Evolutionary conservation across 495 filamentous ascomycete species (phyloP), one percentile per base, ranked within the genome.

Genomic region (Zalerion maritima): DNA sequence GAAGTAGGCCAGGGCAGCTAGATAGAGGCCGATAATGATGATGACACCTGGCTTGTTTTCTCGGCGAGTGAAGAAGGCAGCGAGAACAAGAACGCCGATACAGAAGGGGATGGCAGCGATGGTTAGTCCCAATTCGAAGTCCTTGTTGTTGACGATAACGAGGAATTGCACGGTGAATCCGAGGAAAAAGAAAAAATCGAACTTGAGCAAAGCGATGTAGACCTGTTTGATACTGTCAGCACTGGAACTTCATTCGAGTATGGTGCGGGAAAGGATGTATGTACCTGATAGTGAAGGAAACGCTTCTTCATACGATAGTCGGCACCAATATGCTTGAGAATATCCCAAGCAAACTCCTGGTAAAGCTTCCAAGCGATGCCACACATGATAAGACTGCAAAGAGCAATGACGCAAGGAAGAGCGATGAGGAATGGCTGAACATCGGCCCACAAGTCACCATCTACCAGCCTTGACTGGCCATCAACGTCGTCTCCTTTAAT

Each of bases 151-250:
- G 21, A 96, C 85, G 32, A 97, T 75, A 37, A 96, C 89, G 17
- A 97, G 62, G 55, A 97, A 96, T 48, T 97, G 89, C 21, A 97
- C 78, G 4, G 86, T 94, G 47, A 97, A 97, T 9, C 85, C 89
- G 29, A 97, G 72, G 69, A 97, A 97, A 67, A 97, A 94, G 70
- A 97, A 97, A 54, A 97, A 96, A 58, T 97, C 89, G 53, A 97
- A 97, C 54, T 97, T 97, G 29, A 97, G 67, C 6, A 96, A 70
- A 20, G 91, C 81, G 44, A 97, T 94, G 57, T 94, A 97, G 46
- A 97, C 85, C 86, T 96, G 38, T 14, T 28, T 14, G 23, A 20
- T n/a, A 12, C 2, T 15, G 33, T 72, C 38, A 65, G 50, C 24
- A 35, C 18, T 20, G 9, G n/a, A n/a, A n/a, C n/a, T n/a, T n/a